Percentiles rank a stretch among this genome's conserved stretches.
Conservation (phyloP, 257 asterid genomes). For the Ilex asprella region DNA sequence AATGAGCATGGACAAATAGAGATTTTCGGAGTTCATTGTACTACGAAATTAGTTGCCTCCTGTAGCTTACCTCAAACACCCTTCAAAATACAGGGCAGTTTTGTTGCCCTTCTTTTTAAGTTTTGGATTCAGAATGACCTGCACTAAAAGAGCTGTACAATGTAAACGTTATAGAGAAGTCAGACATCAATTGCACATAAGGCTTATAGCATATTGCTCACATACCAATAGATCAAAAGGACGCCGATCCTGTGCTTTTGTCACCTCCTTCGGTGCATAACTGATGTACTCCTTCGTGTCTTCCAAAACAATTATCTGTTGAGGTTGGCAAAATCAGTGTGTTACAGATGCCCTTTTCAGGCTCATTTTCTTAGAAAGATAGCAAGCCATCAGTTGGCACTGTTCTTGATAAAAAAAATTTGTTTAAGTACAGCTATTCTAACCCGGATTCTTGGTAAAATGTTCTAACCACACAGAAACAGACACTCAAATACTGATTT, state of each 20-base stretch:
- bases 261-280: conserved; percentile 56
- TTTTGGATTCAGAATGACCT: conserved; percentile 85
- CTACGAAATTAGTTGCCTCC: neutral
- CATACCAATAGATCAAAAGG: conserved; percentile 89
- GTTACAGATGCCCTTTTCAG: neutral
- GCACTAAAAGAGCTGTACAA: conserved; percentile 19
- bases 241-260: conserved; percentile 55
- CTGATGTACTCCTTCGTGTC: conserved; percentile 68
- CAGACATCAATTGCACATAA: no score
- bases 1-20: no score
- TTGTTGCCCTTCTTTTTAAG: conserved; percentile 55
- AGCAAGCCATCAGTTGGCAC: no score
- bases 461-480: no score
- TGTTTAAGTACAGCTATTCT: neutral
- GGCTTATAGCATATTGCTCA: neutral
- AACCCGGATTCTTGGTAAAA: no score
- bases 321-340: conserved; percentile 16
- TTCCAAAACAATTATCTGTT: conserved; percentile 85
- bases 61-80: conserved; percentile 68
- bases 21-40: no score
- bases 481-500: no score
- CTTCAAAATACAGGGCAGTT: conserved; percentile 82
- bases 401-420: no score
- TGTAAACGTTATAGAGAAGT: neutral
- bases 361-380: no score